Evolutionary conservation across 768 basidiomycete species (phyloP), one percentile per base, ranked within the genome.

Genomic region (Leucogyrophana mollusca): DNA sequence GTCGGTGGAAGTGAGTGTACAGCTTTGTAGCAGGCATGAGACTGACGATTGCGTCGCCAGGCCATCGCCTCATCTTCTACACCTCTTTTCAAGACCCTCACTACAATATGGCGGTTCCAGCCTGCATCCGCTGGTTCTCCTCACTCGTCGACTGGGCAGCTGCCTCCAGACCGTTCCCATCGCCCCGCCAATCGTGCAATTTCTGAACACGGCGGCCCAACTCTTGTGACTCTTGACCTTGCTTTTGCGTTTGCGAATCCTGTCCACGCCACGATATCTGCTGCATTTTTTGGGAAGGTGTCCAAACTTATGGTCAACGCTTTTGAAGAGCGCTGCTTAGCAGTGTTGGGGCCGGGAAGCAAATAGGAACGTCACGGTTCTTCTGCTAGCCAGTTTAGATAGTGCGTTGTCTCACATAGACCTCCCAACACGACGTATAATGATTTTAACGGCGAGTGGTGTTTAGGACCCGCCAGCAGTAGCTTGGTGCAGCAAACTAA

Each of bases 301-400:
- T 89, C 90, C 3, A 80, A 80, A 54, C 76, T 86, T 67, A 97
- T 96, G 92, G 85, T 97, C 18, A 71, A 85, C 43, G 94, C 94
- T 1, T 99, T 99, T 56, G 94, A 97, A 68, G 76, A 85, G 52
- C 78, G 94, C 21, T 95, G 92, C 64, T 36, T 73, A 45, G 70
- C 76, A 41, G 71, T 95, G 4, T 94, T 93, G 56, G 87, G 90
- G 4, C 61, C 60, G 16, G 66, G 72, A 21, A 52, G 51, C 4
- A 33, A 47, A 47, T 65, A 44, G 27, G 13, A 13, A 13, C 13
- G 27, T 13, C 27, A 6, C 27, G 27, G 27, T 7, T 30, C 13
- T 30, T 30, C 13, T 30, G 6, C 27, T 30, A 30, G 27, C 13
- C 7, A 7, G 7, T 30, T 30, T 30, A 30, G 27, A 30, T 13